Evolutionary conservation across 73 alveolate species (phyloP), one percentile per base, ranked within the genome.

Genomic region (Paramecium primaurelia): DNA sequence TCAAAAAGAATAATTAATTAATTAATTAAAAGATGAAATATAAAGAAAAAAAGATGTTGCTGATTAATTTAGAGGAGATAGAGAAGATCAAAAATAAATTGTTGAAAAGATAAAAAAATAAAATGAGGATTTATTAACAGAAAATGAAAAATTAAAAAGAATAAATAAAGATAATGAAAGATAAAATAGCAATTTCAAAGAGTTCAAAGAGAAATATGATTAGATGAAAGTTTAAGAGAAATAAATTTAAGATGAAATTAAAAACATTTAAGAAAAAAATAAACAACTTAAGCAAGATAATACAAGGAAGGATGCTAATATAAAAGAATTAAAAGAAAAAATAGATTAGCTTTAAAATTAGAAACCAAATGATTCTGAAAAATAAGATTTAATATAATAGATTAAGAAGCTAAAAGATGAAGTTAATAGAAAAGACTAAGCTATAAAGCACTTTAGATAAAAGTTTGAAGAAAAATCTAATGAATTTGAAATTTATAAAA

Each of bases 301-400:
- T 32, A 3, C 47, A 44, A 80, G 91, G 49, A 80, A 80, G 12
- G 91, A 80, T 32, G 16, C 28, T 14, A 80, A 45, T 8, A 26
- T 80, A 8, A 80, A 47, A 49, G 91, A 80, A 20, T 42, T 80
- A 36, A 80, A 54, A 80, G 91, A 80, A 9, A 80, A 80, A 47
- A 9, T 45, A 0, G 91, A 80, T 26, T 80, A 80, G 26, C 32
- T 80, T 8, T 80, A 11, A 11, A 45, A 44, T 25, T 14, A 32
- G 28, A 80, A 80, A 47, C 91, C 91, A n/a, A 80, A 80, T 49
- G 91, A 80, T 80, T 10, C 11, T 11, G 91, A 80, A 80, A 80
- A 80, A 26, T 26, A 44, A 47, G 91, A 80, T 40, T 44, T 80
- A 36, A 36, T 45, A n/a, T 20, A 25, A 80, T 42, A 80, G 28